Evolutionary conservation across 192 early-diverging fungal species (phyloP).

Genomic region (Coemansia sp.): DNA sequence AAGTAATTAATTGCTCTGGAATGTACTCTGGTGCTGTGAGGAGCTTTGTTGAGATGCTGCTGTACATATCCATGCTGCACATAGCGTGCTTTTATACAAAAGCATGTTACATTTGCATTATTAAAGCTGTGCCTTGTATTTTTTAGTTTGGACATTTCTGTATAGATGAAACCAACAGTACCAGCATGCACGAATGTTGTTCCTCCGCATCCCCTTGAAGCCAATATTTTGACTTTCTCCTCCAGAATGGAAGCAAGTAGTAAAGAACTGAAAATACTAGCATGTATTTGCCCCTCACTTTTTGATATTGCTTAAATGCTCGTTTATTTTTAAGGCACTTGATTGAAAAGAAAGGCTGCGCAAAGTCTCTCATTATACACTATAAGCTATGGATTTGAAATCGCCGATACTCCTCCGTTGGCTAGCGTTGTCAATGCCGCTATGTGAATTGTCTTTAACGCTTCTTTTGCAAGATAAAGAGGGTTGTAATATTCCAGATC

Average conservation of each 20-base stretch:
- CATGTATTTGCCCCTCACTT: no score
- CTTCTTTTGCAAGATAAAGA: no score
- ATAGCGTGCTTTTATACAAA: neutral
- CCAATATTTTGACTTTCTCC: neutral
- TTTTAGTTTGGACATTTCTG: neutral
- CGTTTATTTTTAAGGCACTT: neutral
- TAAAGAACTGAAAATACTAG: no score
- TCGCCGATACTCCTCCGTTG: neutral
- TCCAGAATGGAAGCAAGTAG: no score
- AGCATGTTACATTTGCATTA: neutral
- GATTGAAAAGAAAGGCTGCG: neutral
- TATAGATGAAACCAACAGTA: neutral
- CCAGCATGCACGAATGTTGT: neutral
- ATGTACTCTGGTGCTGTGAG: neutral
- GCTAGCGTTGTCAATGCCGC: no score
- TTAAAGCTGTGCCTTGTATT: neutral
- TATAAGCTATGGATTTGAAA: neutral
- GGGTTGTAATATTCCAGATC: no score
- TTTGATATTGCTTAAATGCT: no score
- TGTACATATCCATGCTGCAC: neutral
- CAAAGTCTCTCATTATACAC: neutral
- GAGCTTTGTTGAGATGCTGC: neutral
- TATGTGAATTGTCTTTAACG: no score
- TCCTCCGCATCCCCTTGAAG: neutral
- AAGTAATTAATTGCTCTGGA: neutral